Base-by-base conservation (phyloP, 2,329 filamentous ascomycete genomes). In the Nigrospora oryzae region DNA sequence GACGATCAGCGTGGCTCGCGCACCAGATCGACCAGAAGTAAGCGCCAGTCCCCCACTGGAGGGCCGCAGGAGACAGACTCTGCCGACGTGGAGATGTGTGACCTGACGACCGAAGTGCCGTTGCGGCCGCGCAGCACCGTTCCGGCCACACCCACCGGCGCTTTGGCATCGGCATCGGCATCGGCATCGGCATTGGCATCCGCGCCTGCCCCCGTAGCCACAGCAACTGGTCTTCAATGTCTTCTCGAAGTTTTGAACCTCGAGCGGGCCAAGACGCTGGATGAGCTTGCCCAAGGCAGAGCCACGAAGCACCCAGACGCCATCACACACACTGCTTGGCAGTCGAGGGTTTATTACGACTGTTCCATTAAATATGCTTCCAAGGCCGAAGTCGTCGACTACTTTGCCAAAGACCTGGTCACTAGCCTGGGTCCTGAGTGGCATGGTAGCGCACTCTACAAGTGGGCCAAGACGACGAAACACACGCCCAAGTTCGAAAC, bases 381-480 rank as follows among this genome's bases (percentile, higher is more conserved):
- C 0, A 57, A 63, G 3, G 45, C 58, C 34, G 68, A 75, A 34
- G 54, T 76, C 3, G 53, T 73, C 2, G 61, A 66, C 12, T 75
- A 71, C 48, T 70, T 72, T 43, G 63, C 71, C 2, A 51, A 51
- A 5, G 63, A 64, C 6, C 59, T 79, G 33, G 49, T 48, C 41
- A 41, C 44, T 23, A 40, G 40, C 28, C 53, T 63, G 12, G 53
- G 55, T 5, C 52, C 57, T 2, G 56, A 59, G 31, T 65, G 62
- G 62, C 54, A 55, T 23, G 45, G 51, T 7, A 63, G 55, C 33
- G 47, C 50, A 19, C 53, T 65, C 15, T 65, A 61, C 42, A 43
- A 51, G 17, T 60, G 57, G 56, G 47, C 54, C 4, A 48, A 59
- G 36, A 52, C 55, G n/a, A 50, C 49, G n/a, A 53, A 52, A n/a